Conservation (phyloP, 768 basidiomycete species). For the Floccularia luteovirens region DNA sequence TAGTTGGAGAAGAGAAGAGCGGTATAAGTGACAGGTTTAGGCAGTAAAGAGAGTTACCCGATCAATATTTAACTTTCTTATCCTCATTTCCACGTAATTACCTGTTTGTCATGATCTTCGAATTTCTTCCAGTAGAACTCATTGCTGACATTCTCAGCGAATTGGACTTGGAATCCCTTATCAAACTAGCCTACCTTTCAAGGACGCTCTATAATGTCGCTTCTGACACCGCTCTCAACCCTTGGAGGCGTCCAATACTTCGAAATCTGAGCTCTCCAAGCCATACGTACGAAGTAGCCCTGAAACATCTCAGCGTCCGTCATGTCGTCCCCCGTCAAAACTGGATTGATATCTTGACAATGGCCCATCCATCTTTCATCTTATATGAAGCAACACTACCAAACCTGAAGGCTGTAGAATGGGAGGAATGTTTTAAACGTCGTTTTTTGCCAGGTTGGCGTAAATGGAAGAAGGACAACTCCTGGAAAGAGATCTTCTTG, state of each 20-base stretch:
- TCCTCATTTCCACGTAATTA: neutral
- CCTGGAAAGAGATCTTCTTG: constrained; percentile 61
- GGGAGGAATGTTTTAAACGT: constrained; percentile 68
- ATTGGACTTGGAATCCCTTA: constrained; percentile 55
- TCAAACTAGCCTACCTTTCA: constrained; percentile 54
- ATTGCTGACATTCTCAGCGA: constrained; percentile 66
- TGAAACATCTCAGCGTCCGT: constrained; percentile 58
- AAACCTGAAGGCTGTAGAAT: constrained; percentile 55
- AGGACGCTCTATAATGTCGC: constrained; percentile 47
- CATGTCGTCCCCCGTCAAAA: constrained; percentile 65
- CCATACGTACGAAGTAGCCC: constrained; percentile 36
- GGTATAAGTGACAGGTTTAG: constrained; percentile 2
- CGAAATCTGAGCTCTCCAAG: constrained; percentile 41
- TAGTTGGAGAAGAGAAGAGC: neutral
- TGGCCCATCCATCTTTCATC: constrained; percentile 54
- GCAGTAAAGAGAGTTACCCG: too few species aligned
- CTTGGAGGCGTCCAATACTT: constrained; percentile 68
- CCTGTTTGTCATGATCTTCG: constrained; percentile 21
- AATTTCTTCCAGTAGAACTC: constrained; percentile 69
- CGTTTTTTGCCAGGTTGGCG: constrained; percentile 75
- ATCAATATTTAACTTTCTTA: too few species aligned
- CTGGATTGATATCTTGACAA: constrained; percentile 70
- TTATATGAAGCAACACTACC: constrained; percentile 65
- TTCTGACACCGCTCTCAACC: constrained; percentile 61
- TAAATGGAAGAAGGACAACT: constrained; percentile 55